These are phyloP conservation scores for Trichoderma guizhouense DNA, from an alignment of 2,329 filamentous ascomycete species.

Conservation along the genomic window DNA sequence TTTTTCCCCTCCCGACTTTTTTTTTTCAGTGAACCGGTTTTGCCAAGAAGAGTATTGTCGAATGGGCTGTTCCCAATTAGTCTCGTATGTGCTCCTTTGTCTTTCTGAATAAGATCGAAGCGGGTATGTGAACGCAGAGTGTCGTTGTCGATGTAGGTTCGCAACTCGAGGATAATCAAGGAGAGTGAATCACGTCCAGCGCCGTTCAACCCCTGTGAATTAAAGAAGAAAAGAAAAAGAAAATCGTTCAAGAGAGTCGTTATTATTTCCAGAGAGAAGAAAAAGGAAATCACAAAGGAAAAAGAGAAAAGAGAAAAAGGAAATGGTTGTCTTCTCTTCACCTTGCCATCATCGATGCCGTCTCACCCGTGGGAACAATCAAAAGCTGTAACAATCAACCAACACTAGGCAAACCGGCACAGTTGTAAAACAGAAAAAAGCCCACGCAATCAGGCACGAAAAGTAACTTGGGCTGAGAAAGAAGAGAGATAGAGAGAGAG, in stretches of 20 bases:
- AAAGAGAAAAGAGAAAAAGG: neutral
- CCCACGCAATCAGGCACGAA: neutral
- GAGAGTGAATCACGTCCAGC: conserved; percentile 21
- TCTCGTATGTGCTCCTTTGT: neutral
- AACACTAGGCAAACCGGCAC: conserved; percentile 18
- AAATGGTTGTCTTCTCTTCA: conserved; percentile 2
- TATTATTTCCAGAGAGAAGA: neutral
- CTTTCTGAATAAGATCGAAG: neutral
- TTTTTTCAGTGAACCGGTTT: neutral
- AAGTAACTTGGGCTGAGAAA: neutral
- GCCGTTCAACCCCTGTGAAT: conserved; percentile 16
- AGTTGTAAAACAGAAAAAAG: neutral
- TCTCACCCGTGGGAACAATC: conserved; percentile 6
- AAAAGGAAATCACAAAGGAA: neutral
- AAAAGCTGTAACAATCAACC: conserved; percentile 1
- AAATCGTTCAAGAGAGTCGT: neutral
- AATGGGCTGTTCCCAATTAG: neutral
- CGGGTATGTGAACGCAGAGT: neutral
- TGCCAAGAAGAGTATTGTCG: neutral
- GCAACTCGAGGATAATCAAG: conserved; percentile 6
- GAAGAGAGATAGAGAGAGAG: neutral
- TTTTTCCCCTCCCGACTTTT: neutral
- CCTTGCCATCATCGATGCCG: conserved; percentile 8
- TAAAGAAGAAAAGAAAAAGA: neutral
- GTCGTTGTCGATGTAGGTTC: neutral